phyloP scores from a whole-genome alignment of 2,329 filamentous ascomycete genomes.

The Cercospora sesami region DNA sequence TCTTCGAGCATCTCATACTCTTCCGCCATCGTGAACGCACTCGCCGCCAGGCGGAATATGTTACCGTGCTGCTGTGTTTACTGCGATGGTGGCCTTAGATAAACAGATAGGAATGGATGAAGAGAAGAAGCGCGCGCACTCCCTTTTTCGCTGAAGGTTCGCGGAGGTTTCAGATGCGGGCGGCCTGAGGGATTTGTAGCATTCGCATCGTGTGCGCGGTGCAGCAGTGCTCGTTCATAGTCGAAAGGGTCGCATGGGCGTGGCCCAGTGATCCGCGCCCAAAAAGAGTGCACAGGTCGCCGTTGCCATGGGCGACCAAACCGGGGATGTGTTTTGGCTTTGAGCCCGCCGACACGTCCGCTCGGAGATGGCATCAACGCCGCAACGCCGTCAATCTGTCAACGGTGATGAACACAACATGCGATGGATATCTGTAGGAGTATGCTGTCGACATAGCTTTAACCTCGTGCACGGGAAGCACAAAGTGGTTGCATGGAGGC shows the following conservation, averaged over 20 bases:
- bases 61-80: slow-evolving; percentile 16
- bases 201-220: background rate
- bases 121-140: background rate
- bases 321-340: background rate
- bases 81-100: slow-evolving; percentile 5
- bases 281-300: background rate
- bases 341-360: background rate
- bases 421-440: background rate
- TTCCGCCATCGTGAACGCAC: slow-evolving; percentile 60
- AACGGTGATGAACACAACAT: background rate
- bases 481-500: background rate
- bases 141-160: slow-evolving; percentile 9
- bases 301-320: background rate
- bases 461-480: background rate
- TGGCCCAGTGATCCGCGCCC: background rate
- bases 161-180: slow-evolving; percentile 15
- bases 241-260: slow-evolving; percentile 1
- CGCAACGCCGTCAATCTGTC: background rate
- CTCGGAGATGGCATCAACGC: background rate
- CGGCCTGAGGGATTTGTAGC: background rate
- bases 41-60: slow-evolving; percentile 15
- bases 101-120: slow-evolving; percentile 21
- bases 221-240: background rate
- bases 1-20: slow-evolving; percentile 96
- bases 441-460: background rate